A percentile compares a stretch with the other conserved stretches of the same genome.
phyloP scores from a whole-genome alignment of 495 filamentous ascomycete genomes.

The Viridothelium virens region DNA sequence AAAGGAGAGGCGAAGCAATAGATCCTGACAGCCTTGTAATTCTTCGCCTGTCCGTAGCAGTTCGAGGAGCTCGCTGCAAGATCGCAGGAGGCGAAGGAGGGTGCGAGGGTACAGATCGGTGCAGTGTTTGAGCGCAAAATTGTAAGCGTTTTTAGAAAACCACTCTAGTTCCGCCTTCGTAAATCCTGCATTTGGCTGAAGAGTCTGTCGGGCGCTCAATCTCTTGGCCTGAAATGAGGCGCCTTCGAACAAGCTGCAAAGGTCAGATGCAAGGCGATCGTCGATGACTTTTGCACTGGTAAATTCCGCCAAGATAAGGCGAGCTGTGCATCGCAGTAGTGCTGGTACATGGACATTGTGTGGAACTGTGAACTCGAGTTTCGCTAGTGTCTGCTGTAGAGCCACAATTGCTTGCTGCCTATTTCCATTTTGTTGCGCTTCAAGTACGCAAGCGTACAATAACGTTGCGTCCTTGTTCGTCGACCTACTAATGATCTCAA shows the following conservation, averaged over 20 bases:
- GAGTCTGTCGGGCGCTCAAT: constrained; percentile 27
- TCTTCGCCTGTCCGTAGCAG: constrained; percentile 48
- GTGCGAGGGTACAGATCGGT: constrained; percentile 45
- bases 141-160: constrained; percentile 74
- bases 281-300: constrained; percentile 33
- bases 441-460: constrained; percentile 68
- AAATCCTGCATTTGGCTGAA: constrained; percentile 40
- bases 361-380: constrained; percentile 44
- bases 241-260: constrained; percentile 57
- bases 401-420: constrained; percentile 48
- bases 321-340: constrained; percentile 56
- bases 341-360: constrained; percentile 57
- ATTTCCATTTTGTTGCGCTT: constrained; percentile 61
- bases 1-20: constrained; percentile 53
- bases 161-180: constrained; percentile 62
- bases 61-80: constrained; percentile 55
- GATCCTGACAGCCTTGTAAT: constrained; percentile 38
- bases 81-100: constrained; percentile 49
- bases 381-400: constrained; percentile 52
- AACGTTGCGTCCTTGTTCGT: constrained; percentile 48
- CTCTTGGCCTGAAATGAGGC: constrained; percentile 41
- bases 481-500: constrained; percentile 45
- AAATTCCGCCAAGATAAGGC: constrained; percentile 50
- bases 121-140: constrained; percentile 56
- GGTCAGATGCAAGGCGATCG: constrained; percentile 36